Percentiles rank a stretch among this genome's conserved stretches.
These are phyloP conservation scores for Ophiostoma piceae DNA, from an alignment of 2,329 filamentous ascomycete species.

Conservation along the genomic window DNA sequence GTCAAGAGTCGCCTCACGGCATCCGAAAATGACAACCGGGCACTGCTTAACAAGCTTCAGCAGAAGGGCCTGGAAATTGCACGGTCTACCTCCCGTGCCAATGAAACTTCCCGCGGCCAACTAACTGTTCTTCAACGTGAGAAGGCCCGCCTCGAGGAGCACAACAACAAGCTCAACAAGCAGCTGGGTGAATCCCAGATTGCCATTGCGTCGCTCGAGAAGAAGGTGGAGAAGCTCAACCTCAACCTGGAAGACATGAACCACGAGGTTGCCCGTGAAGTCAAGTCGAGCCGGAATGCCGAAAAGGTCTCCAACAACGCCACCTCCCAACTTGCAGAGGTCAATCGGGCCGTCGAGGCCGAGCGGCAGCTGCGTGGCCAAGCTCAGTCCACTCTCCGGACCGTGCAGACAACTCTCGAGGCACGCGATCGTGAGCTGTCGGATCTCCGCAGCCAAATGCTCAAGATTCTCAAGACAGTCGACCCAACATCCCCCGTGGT, in stretches of 20 bases:
- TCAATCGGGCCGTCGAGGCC: conserved; percentile 82
- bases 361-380: conserved; percentile 81
- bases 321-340: conserved; percentile 79
- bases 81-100: conserved; percentile 77
- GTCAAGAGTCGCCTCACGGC: conserved; percentile 83
- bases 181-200: conserved; percentile 83
- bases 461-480: conserved; percentile 78
- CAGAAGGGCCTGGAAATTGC: conserved; percentile 97
- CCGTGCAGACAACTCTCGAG: conserved; percentile 73
- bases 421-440: conserved; percentile 73
- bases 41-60: conserved; percentile 92
- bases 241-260: conserved; percentile 86
- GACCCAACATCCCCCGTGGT: conserved; percentile 67
- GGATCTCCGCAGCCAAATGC: conserved; percentile 72
- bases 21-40: conserved; percentile 93
- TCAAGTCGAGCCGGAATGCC: conserved; percentile 81
- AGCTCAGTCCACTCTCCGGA: conserved; percentile 77
- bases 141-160: conserved; percentile 76
- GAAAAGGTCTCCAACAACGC: conserved; percentile 80
- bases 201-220: conserved; percentile 76
- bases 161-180: conserved; percentile 71
- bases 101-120: conserved; percentile 74
- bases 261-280: conserved; percentile 84
- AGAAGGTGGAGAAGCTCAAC: conserved; percentile 88
- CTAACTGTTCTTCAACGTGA: conserved; percentile 73